These are phyloP conservation scores for Pyrenula aspistea DNA, from an alignment of 495 filamentous ascomycete genomes.

Conservation along the genomic window DNA sequence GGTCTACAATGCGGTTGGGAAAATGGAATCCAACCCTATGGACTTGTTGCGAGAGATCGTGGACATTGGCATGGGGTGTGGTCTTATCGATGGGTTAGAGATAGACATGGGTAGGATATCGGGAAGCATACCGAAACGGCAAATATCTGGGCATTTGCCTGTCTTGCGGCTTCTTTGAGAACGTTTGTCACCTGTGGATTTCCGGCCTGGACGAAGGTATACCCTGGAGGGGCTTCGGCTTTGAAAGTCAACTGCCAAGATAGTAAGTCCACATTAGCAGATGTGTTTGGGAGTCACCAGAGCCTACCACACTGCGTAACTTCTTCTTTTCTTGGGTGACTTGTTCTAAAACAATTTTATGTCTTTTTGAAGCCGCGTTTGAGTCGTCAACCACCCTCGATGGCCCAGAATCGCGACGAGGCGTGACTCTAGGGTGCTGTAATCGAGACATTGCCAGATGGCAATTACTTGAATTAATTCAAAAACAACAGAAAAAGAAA, in stretches of 20 bases:
- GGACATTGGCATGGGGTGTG: slow-evolving; percentile 31
- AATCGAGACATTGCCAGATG: neutral
- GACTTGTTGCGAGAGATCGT: slow-evolving; percentile 51
- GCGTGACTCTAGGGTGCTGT: neutral
- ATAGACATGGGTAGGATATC: neutral
- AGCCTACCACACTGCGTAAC: slow-evolving; percentile 42
- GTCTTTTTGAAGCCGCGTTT: slow-evolving; percentile 23
- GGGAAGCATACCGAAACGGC: slow-evolving; percentile 36
- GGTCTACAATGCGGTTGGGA: slow-evolving; percentile 39
- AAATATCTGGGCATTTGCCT: slow-evolving; percentile 52
- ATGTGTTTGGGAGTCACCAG: neutral
- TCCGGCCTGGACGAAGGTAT: slow-evolving; percentile 73
- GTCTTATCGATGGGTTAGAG: slow-evolving; percentile 15
- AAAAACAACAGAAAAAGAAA: neutral
- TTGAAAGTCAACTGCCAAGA: slow-evolving; percentile 32
- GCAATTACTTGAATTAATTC: neutral
- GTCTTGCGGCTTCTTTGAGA: slow-evolving; percentile 72
- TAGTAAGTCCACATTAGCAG: slow-evolving; percentile 6
- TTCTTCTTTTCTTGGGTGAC: slow-evolving; percentile 50
- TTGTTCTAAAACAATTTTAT: slow-evolving; percentile 47
- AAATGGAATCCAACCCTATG: slow-evolving; percentile 77
- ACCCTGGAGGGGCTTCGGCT: slow-evolving; percentile 56
- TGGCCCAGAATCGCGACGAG: neutral
- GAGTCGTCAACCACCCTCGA: slow-evolving; percentile 12
- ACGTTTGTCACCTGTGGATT: slow-evolving; percentile 59